Conservation (phyloP, 169 alveolate species). For the Plasmodium ovale region DNA sequence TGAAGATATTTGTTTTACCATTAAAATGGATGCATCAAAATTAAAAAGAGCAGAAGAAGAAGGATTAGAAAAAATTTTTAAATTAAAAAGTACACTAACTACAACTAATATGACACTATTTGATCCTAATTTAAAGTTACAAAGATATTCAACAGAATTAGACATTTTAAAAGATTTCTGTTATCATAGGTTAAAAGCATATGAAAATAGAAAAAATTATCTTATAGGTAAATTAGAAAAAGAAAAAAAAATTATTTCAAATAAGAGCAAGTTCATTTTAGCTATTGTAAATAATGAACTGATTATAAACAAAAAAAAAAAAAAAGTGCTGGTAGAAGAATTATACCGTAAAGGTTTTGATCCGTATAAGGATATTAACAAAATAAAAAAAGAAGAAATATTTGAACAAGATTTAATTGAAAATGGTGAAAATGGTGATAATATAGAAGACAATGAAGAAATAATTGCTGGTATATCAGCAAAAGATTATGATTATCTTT, state of each 20-base stretch:
- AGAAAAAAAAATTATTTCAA: conserved; percentile 87
- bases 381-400: conserved; percentile 76
- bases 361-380: conserved; percentile 87
- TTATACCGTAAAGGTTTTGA: conserved; percentile 88
- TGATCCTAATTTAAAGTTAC: conserved; percentile 92
- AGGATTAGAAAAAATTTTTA: conserved; percentile 95
- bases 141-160: conserved; percentile 91
- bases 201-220: conserved; percentile 91
- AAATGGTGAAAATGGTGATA: conserved; percentile 39
- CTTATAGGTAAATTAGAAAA: conserved; percentile 88
- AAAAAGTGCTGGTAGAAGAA: conserved; percentile 84
- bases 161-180: conserved; percentile 95
- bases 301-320: conserved; percentile 85
- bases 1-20: conserved; percentile 88
- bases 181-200: conserved; percentile 91
- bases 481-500: conserved; percentile 94
- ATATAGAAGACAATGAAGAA: conserved; percentile 73
- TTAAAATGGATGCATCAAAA: conserved; percentile 87
- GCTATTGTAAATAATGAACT: conserved; percentile 91
- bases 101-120: conserved; percentile 96
- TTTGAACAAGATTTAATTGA: conserved; percentile 39
- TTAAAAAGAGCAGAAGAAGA: conserved; percentile 82
- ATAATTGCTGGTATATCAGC: conserved; percentile 76
- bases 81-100: conserved; percentile 90
- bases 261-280: conserved; percentile 92